phyloP scores from a whole-genome alignment of 805 yeast species.

The Suhomyces pyralidae region DNA sequence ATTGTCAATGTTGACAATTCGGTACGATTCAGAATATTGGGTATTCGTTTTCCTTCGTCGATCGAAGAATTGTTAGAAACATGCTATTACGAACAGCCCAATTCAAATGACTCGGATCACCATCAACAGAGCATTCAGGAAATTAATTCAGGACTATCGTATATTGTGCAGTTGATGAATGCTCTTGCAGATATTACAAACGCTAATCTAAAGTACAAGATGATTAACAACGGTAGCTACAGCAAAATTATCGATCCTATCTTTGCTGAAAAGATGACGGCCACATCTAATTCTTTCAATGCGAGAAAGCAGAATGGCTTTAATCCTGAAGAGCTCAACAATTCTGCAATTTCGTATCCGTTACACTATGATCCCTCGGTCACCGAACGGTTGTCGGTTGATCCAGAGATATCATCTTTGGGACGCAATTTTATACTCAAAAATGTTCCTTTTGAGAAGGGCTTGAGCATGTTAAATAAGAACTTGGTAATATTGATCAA shows the following conservation, averaged over 20 bases:
- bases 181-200: conserved; percentile 24
- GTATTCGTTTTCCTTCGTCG: conserved; percentile 34
- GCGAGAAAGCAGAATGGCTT: not conserved
- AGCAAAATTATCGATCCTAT: conserved; percentile 24
- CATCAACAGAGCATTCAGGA: conserved; percentile 17
- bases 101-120: conserved; percentile 5
- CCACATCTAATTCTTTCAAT: not conserved
- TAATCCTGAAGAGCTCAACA: not conserved
- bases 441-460: conserved; percentile 32
- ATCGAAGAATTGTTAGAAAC: conserved; percentile 26
- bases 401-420: not conserved
- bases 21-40: conserved; percentile 28
- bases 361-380: conserved; percentile 23
- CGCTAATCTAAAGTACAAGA: conserved; percentile 25
- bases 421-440: conserved; percentile 4
- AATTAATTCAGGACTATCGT: conserved; percentile 32
- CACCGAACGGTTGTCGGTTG: conserved; percentile 17
- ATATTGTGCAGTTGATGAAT: conserved; percentile 27
- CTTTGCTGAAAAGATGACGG: not conserved
- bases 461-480: conserved; percentile 29
- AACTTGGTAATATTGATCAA: conserved; percentile 26
- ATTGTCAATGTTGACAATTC: conserved; percentile 23
- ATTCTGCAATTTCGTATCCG: conserved; percentile 19
- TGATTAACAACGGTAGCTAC: conserved; percentile 19
- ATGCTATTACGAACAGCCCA: conserved; percentile 25